Evolutionary conservation across 257 asterid genomes (phyloP), one percentile per base, ranked within the genome.

Genomic region (Scutellaria barbata): DNA sequence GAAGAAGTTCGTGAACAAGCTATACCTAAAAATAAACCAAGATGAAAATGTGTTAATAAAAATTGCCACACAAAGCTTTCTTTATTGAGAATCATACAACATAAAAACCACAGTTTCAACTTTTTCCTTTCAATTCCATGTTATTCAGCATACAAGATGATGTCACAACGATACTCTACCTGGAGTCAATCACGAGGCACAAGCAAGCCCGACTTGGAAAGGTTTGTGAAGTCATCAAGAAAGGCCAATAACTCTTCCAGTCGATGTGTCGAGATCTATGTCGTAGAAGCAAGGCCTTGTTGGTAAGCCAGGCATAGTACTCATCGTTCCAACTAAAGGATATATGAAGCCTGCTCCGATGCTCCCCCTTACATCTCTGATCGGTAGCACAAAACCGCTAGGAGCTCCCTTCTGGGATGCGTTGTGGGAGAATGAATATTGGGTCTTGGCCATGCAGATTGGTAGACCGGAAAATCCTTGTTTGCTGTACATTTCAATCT

Each of bases 361-460:
- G 82, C 99, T 95, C 9, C 77, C 98, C 74, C 98, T 75, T 1
- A 95, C 90, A 60, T 95, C 99, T 75, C 99, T 87, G 56, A 95
- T 95, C 1, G 98, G 97, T 22, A 95, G 83, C 66, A 85, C 75
- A 47, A 95, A 95, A 42, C 96, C 99, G 52, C 83, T 81, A 10
- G 99, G 98, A 51, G 99, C 99, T 1, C 99, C 99, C 83, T 95
- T 95, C 61, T 73, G 77, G 0, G 95, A 72, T 47, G 97, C 90
- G 41, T 85, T 80, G 74, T 95, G 90, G 10, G 99, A 95, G 70
- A 95, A 95, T 5, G 99, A 92, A 74, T 92, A 95, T 46, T 95
- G 99, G 47, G 98, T 92, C 89, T 95, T 95, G 9, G 99, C 98
- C 97, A 95, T 92, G 88, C 99, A 95, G 73, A 92, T 95, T 51